Conservation (phyloP, 768 basidiomycete species). For the Lactarius akahatsu region DNA sequence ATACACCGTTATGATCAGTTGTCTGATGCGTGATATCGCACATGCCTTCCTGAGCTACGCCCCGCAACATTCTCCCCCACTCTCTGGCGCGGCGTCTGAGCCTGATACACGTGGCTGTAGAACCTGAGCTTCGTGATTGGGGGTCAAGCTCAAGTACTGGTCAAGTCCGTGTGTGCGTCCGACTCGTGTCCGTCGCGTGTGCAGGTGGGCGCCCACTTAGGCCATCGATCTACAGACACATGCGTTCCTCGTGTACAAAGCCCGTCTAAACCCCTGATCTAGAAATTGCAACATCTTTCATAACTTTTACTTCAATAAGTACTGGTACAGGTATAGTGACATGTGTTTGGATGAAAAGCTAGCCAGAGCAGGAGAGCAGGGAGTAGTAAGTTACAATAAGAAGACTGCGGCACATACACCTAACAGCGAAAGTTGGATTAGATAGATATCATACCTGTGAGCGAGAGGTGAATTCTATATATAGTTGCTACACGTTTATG, state of each 20-base stretch:
- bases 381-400: slow-evolving; percentile 6
- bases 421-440: neutral
- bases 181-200: neutral
- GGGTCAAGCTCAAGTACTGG: neutral
- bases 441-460: neutral
- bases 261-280: neutral
- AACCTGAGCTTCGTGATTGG: neutral
- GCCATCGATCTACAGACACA: neutral
- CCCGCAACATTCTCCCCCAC: neutral
- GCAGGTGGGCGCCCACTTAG: neutral
- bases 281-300: neutral
- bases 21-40: neutral
- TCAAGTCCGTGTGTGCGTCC: neutral
- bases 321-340: slow-evolving; percentile 4
- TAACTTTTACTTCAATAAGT: slow-evolving; percentile 10
- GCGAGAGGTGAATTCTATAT: neutral
- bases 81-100: neutral
- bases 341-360: neutral
- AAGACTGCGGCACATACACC: neutral
- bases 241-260: neutral
- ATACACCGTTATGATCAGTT: no score
- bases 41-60: neutral
- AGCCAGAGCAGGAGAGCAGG: neutral
- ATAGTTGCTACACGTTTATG: slow-evolving; percentile 6
- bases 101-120: neutral